These are phyloP conservation scores for Diplodia corticola DNA, from an alignment of 2,329 filamentous ascomycete genomes.

Conservation along the genomic window DNA sequence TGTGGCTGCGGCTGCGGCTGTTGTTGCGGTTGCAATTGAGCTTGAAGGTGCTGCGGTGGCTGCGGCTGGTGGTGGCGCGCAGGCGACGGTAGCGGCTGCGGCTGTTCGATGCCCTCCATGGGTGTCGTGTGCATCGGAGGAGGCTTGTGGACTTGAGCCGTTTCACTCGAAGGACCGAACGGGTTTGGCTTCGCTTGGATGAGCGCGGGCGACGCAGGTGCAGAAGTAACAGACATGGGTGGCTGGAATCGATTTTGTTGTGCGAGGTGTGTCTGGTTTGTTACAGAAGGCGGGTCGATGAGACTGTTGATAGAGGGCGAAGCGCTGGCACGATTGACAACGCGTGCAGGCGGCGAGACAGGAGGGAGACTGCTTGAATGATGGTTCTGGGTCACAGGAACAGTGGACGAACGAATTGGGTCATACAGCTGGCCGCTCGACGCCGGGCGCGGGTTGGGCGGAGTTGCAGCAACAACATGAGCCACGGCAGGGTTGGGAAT, in stretches of 20 bases:
- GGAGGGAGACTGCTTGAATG: conserved; percentile 47
- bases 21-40: neutral
- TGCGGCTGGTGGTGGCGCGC: conserved; percentile 8
- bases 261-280: conserved; percentile 35
- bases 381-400: conserved; percentile 41
- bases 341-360: conserved; percentile 48
- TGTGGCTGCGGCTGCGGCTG: neutral
- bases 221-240: conserved; percentile 41
- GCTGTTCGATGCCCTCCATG: conserved; percentile 43
- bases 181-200: conserved; percentile 11
- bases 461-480: conserved; percentile 46
- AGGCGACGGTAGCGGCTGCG: conserved; percentile 24
- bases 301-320: conserved; percentile 91
- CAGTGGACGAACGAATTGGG: conserved; percentile 70
- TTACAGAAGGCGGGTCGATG: conserved; percentile 66
- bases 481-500: conserved; percentile 41
- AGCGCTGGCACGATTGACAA: conserved; percentile 71
- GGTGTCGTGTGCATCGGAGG: conserved; percentile 24
- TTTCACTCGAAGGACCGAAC: conserved; percentile 17
- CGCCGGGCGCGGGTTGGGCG: conserved; percentile 53
- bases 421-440: conserved; percentile 85
- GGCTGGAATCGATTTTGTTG: conserved; percentile 31
- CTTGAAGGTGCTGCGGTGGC: neutral
- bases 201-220: conserved; percentile 40
- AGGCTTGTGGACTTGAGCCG: conserved; percentile 5